Base-by-base conservation (phyloP, 1,284 basidiomycete genomes). In the Cystobasidium slooffiae region DNA sequence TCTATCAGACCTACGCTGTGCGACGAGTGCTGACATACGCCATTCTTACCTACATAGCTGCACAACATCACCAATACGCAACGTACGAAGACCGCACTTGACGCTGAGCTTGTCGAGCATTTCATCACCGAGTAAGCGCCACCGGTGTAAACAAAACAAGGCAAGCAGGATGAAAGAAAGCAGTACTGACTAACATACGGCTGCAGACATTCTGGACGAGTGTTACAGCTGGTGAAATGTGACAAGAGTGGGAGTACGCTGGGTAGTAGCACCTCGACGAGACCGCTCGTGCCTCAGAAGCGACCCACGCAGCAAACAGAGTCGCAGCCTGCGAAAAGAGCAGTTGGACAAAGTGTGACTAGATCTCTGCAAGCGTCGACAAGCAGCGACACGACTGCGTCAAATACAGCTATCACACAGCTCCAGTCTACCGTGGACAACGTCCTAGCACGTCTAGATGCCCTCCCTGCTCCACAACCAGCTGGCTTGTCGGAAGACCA, bases 261-360 rank as follows among this genome's bases (percentile, higher is more conserved):
- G 5, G 61, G 59, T 7, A 61, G 31, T 24, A 72, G 69, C 39
- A 64, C 69, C 24, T n/a, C 69, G 49, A 51, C 46, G 6, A 20
- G 61, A 24, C 44, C 69, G 6, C 59, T 72, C 3, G 61, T 72
- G 20, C 69, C 69, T 24, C 61, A 63, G 39, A 72, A 72, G 69
- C 55, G 69, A 43, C n/a, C 58, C 9, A 12, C 68, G 1, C 46
- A 58, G 24, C 55, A 61, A 44, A 31, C 53, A 31, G 22, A 41
- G 10, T 51, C 18, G 37, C 37, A 24, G 4, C 12, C 59, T 6
- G 10, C 37, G 0, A 51, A 37, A 22, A 44, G 41, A 39, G 67
- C 24, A 12, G 6, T 20, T 37, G 8, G 22, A 31, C 47, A 51
- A 9, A 44, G 52, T 22, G n/a, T 39, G 37, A 31, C 10, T 9